Evolutionary conservation across 768 basidiomycete species (phyloP).

Genomic region (Hortiboletus campestris): DNA sequence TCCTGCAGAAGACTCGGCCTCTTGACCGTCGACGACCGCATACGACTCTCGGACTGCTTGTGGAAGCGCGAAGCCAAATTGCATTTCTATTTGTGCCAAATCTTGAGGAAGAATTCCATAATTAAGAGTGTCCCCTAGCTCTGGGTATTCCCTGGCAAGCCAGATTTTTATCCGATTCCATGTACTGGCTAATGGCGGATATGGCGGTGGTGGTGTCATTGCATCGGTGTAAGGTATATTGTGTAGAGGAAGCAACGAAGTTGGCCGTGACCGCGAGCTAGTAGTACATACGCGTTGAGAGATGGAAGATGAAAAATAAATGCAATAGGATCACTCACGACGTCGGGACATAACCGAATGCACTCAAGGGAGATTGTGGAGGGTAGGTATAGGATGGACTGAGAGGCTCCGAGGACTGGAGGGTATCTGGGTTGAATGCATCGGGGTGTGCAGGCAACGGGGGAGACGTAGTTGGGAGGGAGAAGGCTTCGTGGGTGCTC

Average conservation of each 20-base stretch:
- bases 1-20: slow-evolving; percentile 83
- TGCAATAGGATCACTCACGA: slow-evolving; percentile 39
- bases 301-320: not conserved
- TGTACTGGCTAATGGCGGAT: slow-evolving; percentile 78
- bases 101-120: slow-evolving; percentile 82
- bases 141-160: slow-evolving; percentile 85
- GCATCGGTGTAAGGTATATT: slow-evolving; percentile 47
- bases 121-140: slow-evolving; percentile 93
- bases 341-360: slow-evolving; percentile 61
- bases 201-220: slow-evolving; percentile 40
- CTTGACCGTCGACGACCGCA: slow-evolving; percentile 87
- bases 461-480: slow-evolving; percentile 74
- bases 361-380: slow-evolving; percentile 50
- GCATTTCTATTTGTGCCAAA: slow-evolving; percentile 77
- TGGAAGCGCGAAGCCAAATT: slow-evolving; percentile 83
- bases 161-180: slow-evolving; percentile 85
- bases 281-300: slow-evolving; percentile 1
- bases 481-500: slow-evolving; percentile 86
- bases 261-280: slow-evolving; percentile 46
- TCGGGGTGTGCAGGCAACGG: slow-evolving; percentile 52
- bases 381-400: slow-evolving; percentile 74
- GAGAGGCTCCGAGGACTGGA: slow-evolving; percentile 48
- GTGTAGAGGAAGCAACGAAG: slow-evolving; percentile 68
- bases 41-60: slow-evolving; percentile 89
- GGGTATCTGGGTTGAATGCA: slow-evolving; percentile 55